phyloP scores from a whole-genome alignment of 257 asterid genomes.

The Galeopsis tetrahit region DNA sequence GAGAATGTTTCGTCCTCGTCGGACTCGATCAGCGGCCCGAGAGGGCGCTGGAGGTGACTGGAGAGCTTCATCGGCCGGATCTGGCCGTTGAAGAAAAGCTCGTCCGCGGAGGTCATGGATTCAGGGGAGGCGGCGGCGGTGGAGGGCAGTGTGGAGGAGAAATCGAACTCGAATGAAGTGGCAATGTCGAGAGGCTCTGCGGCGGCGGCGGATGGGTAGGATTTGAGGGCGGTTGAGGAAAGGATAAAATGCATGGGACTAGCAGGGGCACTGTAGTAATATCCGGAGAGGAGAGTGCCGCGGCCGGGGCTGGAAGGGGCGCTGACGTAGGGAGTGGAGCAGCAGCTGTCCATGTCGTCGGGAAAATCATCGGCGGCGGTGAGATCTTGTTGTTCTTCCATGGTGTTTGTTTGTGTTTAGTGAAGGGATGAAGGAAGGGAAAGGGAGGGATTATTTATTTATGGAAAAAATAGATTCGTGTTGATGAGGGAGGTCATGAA shows the following conservation, averaged over 20 bases:
- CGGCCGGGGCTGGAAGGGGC: conserved; percentile 95
- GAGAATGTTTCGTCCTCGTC: conserved; percentile 37
- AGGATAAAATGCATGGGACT: conserved; percentile 83
- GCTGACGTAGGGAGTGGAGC: conserved; percentile 92
- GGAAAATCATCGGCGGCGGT: conserved; percentile 32
- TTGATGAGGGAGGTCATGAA: background rate
- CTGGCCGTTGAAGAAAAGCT: conserved; percentile 84
- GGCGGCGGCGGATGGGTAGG: conserved; percentile 37
- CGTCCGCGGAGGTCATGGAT: conserved; percentile 89
- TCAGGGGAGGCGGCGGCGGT: conserved; percentile 45
- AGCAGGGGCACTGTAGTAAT: conserved; percentile 85
- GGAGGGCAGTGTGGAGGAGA: conserved; percentile 48
- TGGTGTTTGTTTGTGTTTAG: conserved; percentile 8
- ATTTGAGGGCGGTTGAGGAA: conserved; percentile 40
- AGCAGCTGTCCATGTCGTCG: conserved; percentile 71
- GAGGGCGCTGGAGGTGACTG: conserved; percentile 61
- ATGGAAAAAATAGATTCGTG: background rate
- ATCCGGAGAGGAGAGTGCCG: conserved; percentile 50
- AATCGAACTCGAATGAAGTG: conserved; percentile 68
- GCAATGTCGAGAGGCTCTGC: conserved; percentile 4
- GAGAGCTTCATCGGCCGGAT: conserved; percentile 92
- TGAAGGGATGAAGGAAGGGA: background rate
- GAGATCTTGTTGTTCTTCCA: conserved; percentile 49
- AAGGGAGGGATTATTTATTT: background rate
- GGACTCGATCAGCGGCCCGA: conserved; percentile 57